Evolutionary conservation across 352 stramenopile genomes (phyloP), one percentile per base, ranked within the genome.

Genomic region (Peronospora belbahrii): DNA sequence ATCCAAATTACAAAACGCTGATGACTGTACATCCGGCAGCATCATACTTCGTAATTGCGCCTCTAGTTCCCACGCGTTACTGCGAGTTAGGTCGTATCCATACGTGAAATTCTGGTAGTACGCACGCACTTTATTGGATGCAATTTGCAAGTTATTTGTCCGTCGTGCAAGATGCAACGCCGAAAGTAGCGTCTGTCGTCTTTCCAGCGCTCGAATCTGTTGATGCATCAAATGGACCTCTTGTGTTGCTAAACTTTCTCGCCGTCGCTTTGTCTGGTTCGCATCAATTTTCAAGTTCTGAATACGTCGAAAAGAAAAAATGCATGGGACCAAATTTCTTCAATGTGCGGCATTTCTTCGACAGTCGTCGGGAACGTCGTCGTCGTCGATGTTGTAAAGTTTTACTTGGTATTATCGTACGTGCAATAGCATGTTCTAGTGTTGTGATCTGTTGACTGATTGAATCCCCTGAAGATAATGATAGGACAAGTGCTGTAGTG

Each of bases 51-150:
- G 67, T 48, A 82, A 20, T 37, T 80, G 37, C 3, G 46, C 48
- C 48, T 82, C 70, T 23, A 46, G 32, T 27, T 62, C 17, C 35
- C 56, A 36, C 4, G 43, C 33, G n/a, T 50, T 59, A 19, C 38
- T 47, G n/a, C 39, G 48, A 1, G 41, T 45, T 35, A 67, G 67
- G 38, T 84, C 54, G 43, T 75, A 84, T 0, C 73, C 73, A 15
- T 42, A 40, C 6, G 41, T 28, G 39, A 84, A 84, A 25, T 65
- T 65, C 15, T 49, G 36, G 48, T 84, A 84, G 54, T 84, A 84
- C 9, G 59, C 41, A 23, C 41, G 42, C 28, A 75, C 56, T 28
- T 74, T 80, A 31, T 70, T 51, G 2, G 63, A 42, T 8, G 65
- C 69, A 20, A 80, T 48, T 8, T 62, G 54, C 3, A 48, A 19